These are phyloP conservation scores for Wickerhamiella slavikovae DNA, from an alignment of 805 yeast species.

Conservation along the genomic window DNA sequence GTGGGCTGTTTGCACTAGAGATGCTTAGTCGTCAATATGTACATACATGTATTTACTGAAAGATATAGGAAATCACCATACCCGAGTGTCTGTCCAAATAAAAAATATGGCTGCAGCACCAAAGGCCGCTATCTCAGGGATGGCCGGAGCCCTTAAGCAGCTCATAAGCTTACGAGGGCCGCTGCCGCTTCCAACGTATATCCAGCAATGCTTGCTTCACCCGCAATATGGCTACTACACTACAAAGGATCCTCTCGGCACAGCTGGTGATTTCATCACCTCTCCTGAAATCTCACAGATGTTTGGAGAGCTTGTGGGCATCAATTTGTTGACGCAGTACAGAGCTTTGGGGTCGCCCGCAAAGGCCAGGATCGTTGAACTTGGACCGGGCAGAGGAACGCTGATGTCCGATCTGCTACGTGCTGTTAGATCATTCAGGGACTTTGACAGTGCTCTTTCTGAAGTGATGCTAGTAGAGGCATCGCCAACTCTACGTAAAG, in stretches of 20 bases:
- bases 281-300: constrained; percentile 76
- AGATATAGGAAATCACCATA: too few species aligned
- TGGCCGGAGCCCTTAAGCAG: constrained; percentile 6
- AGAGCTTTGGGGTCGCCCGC: constrained; percentile 30
- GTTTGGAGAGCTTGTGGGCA: constrained; percentile 69
- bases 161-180: constrained; percentile 46
- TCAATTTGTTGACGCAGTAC: constrained; percentile 42
- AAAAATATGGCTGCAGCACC: background rate
- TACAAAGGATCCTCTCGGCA: constrained; percentile 50
- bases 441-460: constrained; percentile 18
- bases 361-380: constrained; percentile 39
- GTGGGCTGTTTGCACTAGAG: constrained; percentile 33
- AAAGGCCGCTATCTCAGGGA: constrained; percentile 4
- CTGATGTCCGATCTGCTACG: constrained; percentile 43
- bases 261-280: constrained; percentile 57
- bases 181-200: constrained; percentile 45
- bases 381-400: constrained; percentile 78
- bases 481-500: constrained; percentile 36
- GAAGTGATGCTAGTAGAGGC: constrained; percentile 47
- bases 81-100: background rate
- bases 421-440: constrained; percentile 12
- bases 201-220: constrained; percentile 65
- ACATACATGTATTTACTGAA: too few species aligned
- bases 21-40: too few species aligned
- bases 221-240: constrained; percentile 67